Evolutionary conservation across 73 alveolate species (phyloP).

Genomic region (Symbiodinium natans): DNA sequence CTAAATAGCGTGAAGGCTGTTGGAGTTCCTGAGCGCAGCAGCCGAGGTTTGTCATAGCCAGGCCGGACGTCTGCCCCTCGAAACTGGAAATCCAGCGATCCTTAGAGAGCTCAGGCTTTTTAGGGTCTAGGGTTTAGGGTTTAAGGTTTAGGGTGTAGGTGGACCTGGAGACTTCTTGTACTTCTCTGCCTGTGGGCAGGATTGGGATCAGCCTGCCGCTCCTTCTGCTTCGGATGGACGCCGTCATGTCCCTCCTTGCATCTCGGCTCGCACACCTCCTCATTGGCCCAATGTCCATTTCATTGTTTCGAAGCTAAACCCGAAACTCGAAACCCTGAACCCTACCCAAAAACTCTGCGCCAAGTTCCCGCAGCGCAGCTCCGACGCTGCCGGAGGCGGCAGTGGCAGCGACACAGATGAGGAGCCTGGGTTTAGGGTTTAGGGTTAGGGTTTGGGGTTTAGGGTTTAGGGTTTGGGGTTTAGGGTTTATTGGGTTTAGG

Average conservation of each 20-base stretch:
- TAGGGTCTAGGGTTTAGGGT: too few species aligned
- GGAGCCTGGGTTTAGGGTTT: background rate
- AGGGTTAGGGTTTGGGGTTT: too few species aligned
- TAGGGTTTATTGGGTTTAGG: too few species aligned
- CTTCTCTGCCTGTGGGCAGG: background rate
- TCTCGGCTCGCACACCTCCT: background rate
- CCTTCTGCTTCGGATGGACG: slow-evolving; percentile 20
- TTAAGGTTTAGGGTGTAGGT: background rate
- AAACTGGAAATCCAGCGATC: too few species aligned
- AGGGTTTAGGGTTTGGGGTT: too few species aligned
- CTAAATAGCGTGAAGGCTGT: too few species aligned
- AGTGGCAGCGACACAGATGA: background rate
- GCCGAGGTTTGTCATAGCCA: slow-evolving; percentile 51
- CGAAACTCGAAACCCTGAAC: too few species aligned
- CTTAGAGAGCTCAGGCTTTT: too few species aligned
- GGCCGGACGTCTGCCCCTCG: background rate
- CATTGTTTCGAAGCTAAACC: too few species aligned
- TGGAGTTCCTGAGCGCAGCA: too few species aligned
- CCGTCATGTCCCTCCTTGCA: background rate
- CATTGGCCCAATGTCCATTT: too few species aligned
- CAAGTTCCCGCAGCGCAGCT: background rate
- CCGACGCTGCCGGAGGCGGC: background rate
- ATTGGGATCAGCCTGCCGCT: slow-evolving; percentile 67
- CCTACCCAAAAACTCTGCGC: background rate
- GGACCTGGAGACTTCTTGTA: background rate